Base-by-base conservation (phyloP, 257 asterid species). In the Echites panduratus region DNA sequence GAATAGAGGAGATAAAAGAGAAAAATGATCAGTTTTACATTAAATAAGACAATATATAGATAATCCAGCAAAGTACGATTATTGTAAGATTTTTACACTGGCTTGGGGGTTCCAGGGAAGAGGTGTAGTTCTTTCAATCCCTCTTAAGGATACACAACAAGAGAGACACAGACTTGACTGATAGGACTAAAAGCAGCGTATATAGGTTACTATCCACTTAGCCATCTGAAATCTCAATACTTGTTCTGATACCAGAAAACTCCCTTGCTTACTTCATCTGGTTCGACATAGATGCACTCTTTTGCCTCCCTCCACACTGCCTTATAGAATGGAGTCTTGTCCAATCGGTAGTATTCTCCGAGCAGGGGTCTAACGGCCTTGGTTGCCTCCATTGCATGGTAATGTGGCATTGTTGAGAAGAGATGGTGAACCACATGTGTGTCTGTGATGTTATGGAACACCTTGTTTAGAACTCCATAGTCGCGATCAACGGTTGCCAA, bases 341-440 rank as follows among this genome's bases (percentile, higher is more conserved):
- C 93, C 16, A 85, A 76, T 50, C 78, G 90, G 78, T 88, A 88
- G 62, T 88, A 88, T 77, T 82, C 82, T 0, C 88, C 90, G n/a
- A 88, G 68, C 26, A 86, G n/a, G n/a, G 93, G 90, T 79, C 74
- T 89, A 68, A 87, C 80, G 7, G 89, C 92, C 63, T 80, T 84
- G 0, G 93, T 89, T 26, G 93, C 93, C 82, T 87, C 93, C 96
- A 85, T 85, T 0, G 93, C 93, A 45, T 89, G 79, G 70, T 89
- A 89, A 71, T 89, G 93, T 5, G 96, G 96, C 93, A 89, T 85
- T 1, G 90, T 85, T 0, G 93, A 89, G 74, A 89, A 82, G 62
- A 87, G 82, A 76, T 89, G 96, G 70, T 89, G 96, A 16, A 89
- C 85, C 40, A 89, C 88, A 19, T 89, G 96, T 5, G 96, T 87